phyloP scores from a whole-genome alignment of 108 stramenopile species.

The Fistulifera solaris region DNA sequence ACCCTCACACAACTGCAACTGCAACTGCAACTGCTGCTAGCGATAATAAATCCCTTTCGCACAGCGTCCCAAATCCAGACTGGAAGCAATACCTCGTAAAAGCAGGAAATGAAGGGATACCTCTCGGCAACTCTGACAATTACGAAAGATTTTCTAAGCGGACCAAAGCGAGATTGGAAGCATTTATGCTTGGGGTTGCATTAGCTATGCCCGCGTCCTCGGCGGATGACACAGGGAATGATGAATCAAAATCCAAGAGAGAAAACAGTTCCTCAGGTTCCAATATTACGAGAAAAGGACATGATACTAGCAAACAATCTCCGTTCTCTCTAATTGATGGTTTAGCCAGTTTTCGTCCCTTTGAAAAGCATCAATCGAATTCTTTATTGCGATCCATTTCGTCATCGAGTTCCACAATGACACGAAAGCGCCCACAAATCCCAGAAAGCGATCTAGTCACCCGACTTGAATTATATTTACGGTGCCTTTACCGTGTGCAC shows the following conservation, averaged over 20 bases:
- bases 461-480: constrained; percentile 66
- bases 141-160: constrained; percentile 38
- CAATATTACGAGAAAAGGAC: neutral
- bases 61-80: neutral
- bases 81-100: neutral
- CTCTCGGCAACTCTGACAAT: neutral
- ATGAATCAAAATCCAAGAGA: neutral
- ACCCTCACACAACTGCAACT: neutral
- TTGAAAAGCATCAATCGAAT: neutral
- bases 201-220: neutral
- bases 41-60: neutral
- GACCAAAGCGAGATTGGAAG: constrained; percentile 65
- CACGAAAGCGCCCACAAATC: constrained; percentile 38
- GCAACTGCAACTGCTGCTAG: neutral
- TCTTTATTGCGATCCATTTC: constrained; percentile 1
- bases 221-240: neutral
- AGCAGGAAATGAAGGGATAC: neutral
- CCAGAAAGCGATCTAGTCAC: constrained; percentile 39
- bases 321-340: constrained; percentile 1
- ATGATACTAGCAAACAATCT: too few species aligned
- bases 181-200: constrained; percentile 52
- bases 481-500: constrained; percentile 33
- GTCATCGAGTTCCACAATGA: neutral
- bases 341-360: constrained; percentile 5
- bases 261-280: neutral